Evolutionary conservation across 305 asterid genomes (phyloP), one percentile per base, ranked within the genome.

Genomic region (Nicotiana rustica): DNA sequence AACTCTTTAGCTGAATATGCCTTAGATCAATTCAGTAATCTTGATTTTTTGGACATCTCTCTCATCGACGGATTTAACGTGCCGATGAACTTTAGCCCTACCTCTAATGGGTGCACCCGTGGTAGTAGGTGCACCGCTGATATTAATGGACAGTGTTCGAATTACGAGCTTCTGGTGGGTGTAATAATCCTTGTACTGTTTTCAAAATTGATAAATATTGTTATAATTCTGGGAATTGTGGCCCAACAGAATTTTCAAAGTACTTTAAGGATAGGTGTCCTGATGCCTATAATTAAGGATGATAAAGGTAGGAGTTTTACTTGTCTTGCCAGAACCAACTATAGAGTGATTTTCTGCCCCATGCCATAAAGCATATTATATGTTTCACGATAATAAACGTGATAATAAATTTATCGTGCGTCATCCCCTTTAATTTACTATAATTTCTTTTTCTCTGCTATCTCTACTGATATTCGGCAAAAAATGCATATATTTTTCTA

Each of bases 101-200:
- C 75, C 1, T 38, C 85, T 4, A 52, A 13, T 9, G 71, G 41
- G 66, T 78, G 83, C 57, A 36, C 71, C 6, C 29, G 65, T n/a
- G 56, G 67, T 78, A 71, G 76, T 61, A 67, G 80, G 73, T 84
- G 87, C 85, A 81, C 88, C 0, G 80, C 84, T 2, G 73, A 81
- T 29, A 87, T 90, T 65, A 68, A 75, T 47, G 85, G 73, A 0
- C 71, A 90, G 59, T 92, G 95, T 47, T 92, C 90, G 0, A 35
- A 83, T 78, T 90, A 33, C 86, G 81, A 3, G 87, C 85, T 2
- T 44, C 86, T 0, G 90, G 88, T 0, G 90, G 89, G 2, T 90
- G 93, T 25, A 88, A 88, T 78, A 90, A 86, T 13, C 89, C 92
- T 1, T 90, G 91, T 84, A 90, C 93, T 0, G 87, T 84, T 31